Conservation (phyloP, 139 green algal genomes). For the Pycnococcus provasolii region DNA sequence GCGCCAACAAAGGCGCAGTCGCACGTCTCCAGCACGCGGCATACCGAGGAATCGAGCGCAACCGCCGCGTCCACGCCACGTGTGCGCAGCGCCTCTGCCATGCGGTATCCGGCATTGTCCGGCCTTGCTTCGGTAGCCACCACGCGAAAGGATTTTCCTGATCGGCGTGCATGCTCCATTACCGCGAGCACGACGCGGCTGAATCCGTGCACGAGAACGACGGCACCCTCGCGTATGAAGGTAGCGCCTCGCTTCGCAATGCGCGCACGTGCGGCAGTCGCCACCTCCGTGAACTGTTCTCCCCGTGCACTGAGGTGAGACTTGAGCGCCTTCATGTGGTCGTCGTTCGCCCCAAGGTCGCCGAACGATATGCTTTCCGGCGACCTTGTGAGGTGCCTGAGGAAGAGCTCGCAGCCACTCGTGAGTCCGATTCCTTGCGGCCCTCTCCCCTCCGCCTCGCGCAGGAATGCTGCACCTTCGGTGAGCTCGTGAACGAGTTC, state of each 20-base stretch:
- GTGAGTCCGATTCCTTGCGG: no score
- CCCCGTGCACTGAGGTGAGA: no score
- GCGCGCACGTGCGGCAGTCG: no score
- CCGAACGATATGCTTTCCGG: no score
- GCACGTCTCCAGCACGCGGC: slow-evolving; percentile 60
- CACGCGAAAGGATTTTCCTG: slow-evolving; percentile 75
- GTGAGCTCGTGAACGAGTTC: no score
- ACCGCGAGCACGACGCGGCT: slow-evolving; percentile 73
- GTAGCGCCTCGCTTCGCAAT: slow-evolving; percentile 76
- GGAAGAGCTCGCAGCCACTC: no score
- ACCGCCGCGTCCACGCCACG: slow-evolving; percentile 63
- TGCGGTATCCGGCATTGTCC: slow-evolving; percentile 59
- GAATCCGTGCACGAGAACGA: slow-evolving; percentile 79
- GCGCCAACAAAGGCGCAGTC: slow-evolving; percentile 86
- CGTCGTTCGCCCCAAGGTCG: no score
- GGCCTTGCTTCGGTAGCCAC: slow-evolving; percentile 77
- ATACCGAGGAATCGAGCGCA: slow-evolving; percentile 72
- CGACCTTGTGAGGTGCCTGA: no score
- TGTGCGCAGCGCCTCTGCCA: slow-evolving; percentile 45
- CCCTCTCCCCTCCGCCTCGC: no score
- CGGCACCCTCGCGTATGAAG: slow-evolving; percentile 65
- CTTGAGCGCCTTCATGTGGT: no score
- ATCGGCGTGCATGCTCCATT: slow-evolving; percentile 47
- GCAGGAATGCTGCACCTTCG: no score
- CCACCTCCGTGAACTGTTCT: no score